These are phyloP conservation scores for Emmonsiellopsis sp. DNA, from an alignment of 2,329 filamentous ascomycete genomes.

Conservation along the genomic window DNA sequence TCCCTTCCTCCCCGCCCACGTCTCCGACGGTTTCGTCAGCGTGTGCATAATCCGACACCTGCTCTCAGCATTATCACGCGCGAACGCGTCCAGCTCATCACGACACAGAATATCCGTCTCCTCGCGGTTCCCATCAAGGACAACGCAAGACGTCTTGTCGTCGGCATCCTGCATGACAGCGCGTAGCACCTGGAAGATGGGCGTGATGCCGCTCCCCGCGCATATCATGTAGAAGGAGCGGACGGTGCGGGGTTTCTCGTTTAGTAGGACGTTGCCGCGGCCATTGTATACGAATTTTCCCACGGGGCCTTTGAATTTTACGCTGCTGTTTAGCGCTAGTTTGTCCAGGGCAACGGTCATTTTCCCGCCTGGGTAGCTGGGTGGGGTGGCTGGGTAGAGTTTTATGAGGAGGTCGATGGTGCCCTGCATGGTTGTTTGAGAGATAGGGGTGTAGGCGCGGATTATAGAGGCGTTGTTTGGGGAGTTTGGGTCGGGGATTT, in stretches of 20 bases:
- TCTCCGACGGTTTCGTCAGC: conserved; percentile 53
- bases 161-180: conserved; percentile 57
- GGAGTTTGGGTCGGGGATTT: conserved; percentile 62
- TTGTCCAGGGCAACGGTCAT: conserved; percentile 75
- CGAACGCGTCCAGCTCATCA: conserved; percentile 59
- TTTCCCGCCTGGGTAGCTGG: conserved; percentile 49
- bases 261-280: conserved; percentile 54
- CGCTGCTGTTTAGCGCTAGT: conserved; percentile 60
- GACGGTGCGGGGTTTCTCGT: conserved; percentile 48
- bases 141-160: conserved; percentile 59
- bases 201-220: conserved; percentile 84
- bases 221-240: conserved; percentile 76
- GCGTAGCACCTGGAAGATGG: conserved; percentile 73
- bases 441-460: conserved; percentile 79
- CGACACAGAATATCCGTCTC: conserved; percentile 77
- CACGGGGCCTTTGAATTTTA: conserved; percentile 82
- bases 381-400: conserved; percentile 58
- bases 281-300: conserved; percentile 77
- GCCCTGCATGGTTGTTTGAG: conserved; percentile 52
- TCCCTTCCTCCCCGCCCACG: conserved; percentile 62
- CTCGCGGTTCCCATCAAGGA: conserved; percentile 69
- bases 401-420: conserved; percentile 71
- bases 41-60: conserved; percentile 60
- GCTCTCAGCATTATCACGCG: conserved; percentile 39
- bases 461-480: conserved; percentile 59